A percentile compares a stretch with the other conserved stretches of the same genome.
Evolutionary conservation across 2,329 filamentous ascomycete genomes (phyloP).

Genomic region (Trichoderma pleuroti): DNA sequence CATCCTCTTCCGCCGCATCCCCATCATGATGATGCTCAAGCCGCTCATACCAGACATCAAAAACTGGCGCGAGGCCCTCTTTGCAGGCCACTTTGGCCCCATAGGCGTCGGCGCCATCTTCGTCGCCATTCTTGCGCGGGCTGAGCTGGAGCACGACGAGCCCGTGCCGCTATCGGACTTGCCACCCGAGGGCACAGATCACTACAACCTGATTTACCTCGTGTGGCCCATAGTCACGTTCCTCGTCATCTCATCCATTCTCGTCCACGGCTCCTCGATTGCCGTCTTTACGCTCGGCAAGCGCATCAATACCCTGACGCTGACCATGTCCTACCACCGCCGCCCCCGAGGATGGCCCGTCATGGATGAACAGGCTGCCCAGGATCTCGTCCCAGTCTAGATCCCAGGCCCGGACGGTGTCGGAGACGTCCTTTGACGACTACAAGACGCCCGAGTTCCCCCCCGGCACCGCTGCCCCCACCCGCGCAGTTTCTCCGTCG

Average conservation of each 20-base stretch:
- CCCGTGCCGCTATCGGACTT: conserved; percentile 69
- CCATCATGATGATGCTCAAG: conserved; percentile 88
- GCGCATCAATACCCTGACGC: conserved; percentile 91
- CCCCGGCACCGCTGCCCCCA: conserved; percentile 68
- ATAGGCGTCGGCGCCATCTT: conserved; percentile 98
- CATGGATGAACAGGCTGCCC: conserved; percentile 93
- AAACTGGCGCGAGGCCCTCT: conserved; percentile 94
- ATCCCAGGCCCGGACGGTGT: conserved; percentile 82
- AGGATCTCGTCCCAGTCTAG: conserved; percentile 63
- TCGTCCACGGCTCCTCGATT: conserved; percentile 96
- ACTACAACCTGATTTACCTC: conserved; percentile 71
- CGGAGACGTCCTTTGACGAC: conserved; percentile 68
- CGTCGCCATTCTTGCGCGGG: conserved; percentile 84
- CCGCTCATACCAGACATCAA: conserved; percentile 95
- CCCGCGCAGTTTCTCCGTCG: conserved; percentile 77
- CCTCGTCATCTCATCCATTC: conserved; percentile 87
- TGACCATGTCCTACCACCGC: conserved; percentile 95
- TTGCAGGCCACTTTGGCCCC: conserved; percentile 95
- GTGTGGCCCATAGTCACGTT: conserved; percentile 98
- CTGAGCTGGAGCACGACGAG: conserved; percentile 75
- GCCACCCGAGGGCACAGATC: conserved; percentile 51
- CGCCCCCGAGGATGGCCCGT: conserved; percentile 80
- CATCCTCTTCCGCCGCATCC: conserved; percentile 91
- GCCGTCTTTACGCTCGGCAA: conserved; percentile 97
- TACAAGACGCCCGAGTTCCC: conserved; percentile 58